Evolutionary conservation across 306 rosid genomes (phyloP), one percentile per base, ranked within the genome.

Genomic region (Aeschynomene evenia): DNA sequence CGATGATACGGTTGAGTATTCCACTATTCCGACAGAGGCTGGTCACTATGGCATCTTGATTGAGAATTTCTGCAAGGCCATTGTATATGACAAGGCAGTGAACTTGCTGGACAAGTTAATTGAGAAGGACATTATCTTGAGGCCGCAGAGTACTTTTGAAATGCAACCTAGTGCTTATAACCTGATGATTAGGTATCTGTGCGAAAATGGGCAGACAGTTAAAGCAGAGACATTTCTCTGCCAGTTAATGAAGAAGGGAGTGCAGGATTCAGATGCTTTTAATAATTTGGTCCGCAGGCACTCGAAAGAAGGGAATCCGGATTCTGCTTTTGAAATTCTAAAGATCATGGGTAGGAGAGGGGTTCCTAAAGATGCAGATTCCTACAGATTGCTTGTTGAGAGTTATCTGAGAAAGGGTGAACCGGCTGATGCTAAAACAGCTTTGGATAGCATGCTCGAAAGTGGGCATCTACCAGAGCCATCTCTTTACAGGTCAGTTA

Each of bases 391-490:
- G 83, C 97, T 94, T 57, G 83, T 87, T 57, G 83, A 82, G 82
- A 87, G 97, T 83, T 94, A 77, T 82, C 58, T 94, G 74, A 81
- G 89, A 15, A 90, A 87, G 59, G 98, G 97, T 24, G 96, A 94
- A 71, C 98, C 95, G 0, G 91, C 92, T 70, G 96, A 94, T 73
- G 92, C 95, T 7, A 94, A 94, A 80, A 79, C 84, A 9, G 92
- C 91, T 75, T 64, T 94, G 82, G 96, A 94, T 58, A 63, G 88
- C 79, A 94, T 94, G 98, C 78, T 90, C 64, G 98, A 90, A 79
- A 78, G 74, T 46, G 98, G 95, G 19, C 96, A 90, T 77, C 52
- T 66, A 55, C 97, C 95, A 0, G 95, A 88, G 28, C 81, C 90
- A 4, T 58, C 85, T 0, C 76, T 94, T 54, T 94, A 84, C 57